These are phyloP conservation scores for Lasiodiplodia theobromae DNA, from an alignment of 2,329 filamentous ascomycete genomes.

Conservation along the genomic window DNA sequence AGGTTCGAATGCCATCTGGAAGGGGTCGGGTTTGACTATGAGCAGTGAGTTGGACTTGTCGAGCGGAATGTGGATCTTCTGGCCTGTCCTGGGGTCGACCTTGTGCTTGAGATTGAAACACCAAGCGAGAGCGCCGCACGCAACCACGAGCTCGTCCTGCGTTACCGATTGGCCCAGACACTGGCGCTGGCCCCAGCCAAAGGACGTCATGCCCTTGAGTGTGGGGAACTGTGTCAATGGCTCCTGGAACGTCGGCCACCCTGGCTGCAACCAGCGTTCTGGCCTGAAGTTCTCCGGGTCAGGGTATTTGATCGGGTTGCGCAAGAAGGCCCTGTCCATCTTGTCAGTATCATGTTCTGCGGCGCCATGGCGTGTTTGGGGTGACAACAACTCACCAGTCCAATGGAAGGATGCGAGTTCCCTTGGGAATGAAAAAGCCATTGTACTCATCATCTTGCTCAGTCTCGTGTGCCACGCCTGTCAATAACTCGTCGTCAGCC, in stretches of 20 bases:
- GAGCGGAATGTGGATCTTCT: slow-evolving; percentile 52
- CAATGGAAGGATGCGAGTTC: slow-evolving; percentile 33
- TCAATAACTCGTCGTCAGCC: slow-evolving; percentile 5
- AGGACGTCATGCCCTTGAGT: slow-evolving; percentile 69
- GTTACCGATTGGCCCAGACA: slow-evolving; percentile 70
- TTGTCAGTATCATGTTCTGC: background rate
- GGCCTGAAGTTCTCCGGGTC: slow-evolving; percentile 69
- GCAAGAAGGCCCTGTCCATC: slow-evolving; percentile 60
- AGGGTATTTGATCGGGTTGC: slow-evolving; percentile 66
- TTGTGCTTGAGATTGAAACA: slow-evolving; percentile 58
- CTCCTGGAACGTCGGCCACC: slow-evolving; percentile 70
- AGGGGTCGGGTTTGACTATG: slow-evolving; percentile 65
- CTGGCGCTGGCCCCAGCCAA: slow-evolving; percentile 69
- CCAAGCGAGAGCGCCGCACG: slow-evolving; percentile 59
- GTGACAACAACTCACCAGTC: slow-evolving; percentile 30
- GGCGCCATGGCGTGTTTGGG: background rate
- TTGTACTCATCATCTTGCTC: slow-evolving; percentile 48
- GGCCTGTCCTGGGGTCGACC: slow-evolving; percentile 51
- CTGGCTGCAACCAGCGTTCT: slow-evolving; percentile 68
- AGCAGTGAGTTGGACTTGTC: slow-evolving; percentile 63
- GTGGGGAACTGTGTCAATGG: slow-evolving; percentile 69
- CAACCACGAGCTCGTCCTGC: slow-evolving; percentile 61
- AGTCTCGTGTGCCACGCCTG: slow-evolving; percentile 44
- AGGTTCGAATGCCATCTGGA: slow-evolving; percentile 62
- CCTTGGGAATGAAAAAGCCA: slow-evolving; percentile 47